Conservation (phyloP, 2,329 filamentous ascomycete species). For the Talaromyces sp. region DNA sequence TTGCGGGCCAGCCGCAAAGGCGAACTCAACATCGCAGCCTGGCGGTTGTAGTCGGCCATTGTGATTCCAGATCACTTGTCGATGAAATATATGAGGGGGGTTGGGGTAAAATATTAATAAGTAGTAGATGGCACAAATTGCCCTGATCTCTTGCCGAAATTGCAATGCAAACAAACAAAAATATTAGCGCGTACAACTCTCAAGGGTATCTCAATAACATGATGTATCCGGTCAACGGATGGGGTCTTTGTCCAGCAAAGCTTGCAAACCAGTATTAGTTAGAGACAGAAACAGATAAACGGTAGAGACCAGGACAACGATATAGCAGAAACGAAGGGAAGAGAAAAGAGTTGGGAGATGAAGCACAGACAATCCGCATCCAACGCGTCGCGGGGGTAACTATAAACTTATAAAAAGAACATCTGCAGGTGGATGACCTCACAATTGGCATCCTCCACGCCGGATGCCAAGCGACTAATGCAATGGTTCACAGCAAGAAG, state of each 20-base stretch:
- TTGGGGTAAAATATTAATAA: conserved; percentile 14
- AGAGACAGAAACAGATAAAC: neutral
- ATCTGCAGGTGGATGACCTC: conserved; percentile 9
- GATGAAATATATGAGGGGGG: conserved; percentile 11
- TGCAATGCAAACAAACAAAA: neutral
- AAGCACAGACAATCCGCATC: conserved; percentile 12
- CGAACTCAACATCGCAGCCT: conserved; percentile 47
- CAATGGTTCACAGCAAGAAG: neutral
- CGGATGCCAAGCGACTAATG: neutral
- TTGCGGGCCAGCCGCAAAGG: conserved; percentile 54
- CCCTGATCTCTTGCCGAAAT: neutral
- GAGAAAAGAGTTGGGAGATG: conserved; percentile 15
- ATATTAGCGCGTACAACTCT: neutral
- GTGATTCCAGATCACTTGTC: conserved; percentile 27
- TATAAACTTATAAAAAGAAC: conserved; percentile 18
- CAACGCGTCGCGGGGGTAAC: conserved; percentile 13
- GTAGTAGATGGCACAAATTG: neutral
- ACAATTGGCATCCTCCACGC: neutral
- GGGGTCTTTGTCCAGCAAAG: conserved; percentile 26
- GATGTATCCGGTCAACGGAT: conserved; percentile 41
- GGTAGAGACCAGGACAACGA: conserved; percentile 16
- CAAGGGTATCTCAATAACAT: conserved; percentile 12
- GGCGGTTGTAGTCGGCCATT: conserved; percentile 44
- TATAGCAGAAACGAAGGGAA: conserved; percentile 21
- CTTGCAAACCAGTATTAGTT: conserved; percentile 9